A percentile compares a stretch with the other conserved stretches of the same genome.
Conservation (phyloP, 495 filamentous ascomycete genomes). For the Podospora sp. region DNA sequence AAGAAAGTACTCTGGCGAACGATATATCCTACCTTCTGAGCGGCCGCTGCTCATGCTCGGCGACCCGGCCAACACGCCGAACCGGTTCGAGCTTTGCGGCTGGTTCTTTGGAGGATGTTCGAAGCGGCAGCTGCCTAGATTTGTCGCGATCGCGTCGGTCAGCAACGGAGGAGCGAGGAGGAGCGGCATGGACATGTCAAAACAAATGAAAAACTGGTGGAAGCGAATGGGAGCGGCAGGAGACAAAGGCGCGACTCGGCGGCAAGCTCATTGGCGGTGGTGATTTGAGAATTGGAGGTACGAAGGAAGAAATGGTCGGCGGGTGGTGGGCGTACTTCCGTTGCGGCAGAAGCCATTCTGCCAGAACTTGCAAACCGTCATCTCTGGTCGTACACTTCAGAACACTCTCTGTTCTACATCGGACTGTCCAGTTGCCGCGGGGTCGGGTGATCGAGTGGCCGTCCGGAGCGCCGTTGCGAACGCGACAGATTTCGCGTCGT, state of each 20-base stretch:
- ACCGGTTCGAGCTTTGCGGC: slow-evolving; percentile 31
- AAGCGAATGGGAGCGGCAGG: not conserved
- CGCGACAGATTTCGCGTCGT: not conserved
- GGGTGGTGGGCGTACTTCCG: slow-evolving; percentile 53
- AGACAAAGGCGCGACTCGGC: not conserved
- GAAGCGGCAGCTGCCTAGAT: slow-evolving; percentile 47
- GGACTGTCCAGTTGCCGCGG: not conserved
- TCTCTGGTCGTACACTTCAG: slow-evolving; percentile 29
- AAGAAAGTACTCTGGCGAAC: not conserved
- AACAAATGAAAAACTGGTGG: not conserved
- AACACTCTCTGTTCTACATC: not conserved
- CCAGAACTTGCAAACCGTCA: slow-evolving; percentile 72
- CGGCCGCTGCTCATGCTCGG: not conserved
- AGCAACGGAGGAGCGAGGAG: not conserved
- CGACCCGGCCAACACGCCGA: slow-evolving; percentile 32
- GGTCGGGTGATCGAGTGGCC: not conserved
- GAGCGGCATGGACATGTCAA: not conserved
- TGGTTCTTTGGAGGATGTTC: slow-evolving; percentile 45
- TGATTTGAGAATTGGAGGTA: not conserved
- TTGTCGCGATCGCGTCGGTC: not conserved
- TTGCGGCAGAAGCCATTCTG: slow-evolving; percentile 73
- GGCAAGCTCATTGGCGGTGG: slow-evolving; percentile 4
- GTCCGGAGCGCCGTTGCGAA: not conserved
- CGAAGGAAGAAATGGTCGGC: not conserved
- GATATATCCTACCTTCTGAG: not conserved